Percentiles rank a stretch among this genome's conserved stretches.
Evolutionary conservation across 2,329 filamentous ascomycete species (phyloP).

Genomic region (Penicillium sp.): DNA sequence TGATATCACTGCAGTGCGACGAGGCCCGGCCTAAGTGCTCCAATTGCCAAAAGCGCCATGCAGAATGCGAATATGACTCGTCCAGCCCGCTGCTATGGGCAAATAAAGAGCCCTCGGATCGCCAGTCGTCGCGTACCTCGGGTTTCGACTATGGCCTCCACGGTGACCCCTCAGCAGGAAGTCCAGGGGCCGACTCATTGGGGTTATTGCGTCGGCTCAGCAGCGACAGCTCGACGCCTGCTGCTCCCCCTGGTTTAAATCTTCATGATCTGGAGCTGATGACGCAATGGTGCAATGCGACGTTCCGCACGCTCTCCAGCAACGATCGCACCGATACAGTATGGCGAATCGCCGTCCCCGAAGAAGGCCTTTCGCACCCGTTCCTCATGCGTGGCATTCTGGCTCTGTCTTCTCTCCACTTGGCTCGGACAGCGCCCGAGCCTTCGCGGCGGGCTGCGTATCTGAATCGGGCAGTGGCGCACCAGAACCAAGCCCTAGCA

Average conservation of each 20-base stretch:
- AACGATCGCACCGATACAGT: conserved; percentile 31
- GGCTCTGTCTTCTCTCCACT: conserved; percentile 34
- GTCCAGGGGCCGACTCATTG: conserved; percentile 20
- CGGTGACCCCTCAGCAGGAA: conserved; percentile 10
- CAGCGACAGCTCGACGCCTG: conserved; percentile 7
- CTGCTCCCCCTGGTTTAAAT: conserved; percentile 36
- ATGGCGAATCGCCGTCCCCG: conserved; percentile 32
- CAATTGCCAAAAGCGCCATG: conserved; percentile 32
- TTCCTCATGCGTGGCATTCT: conserved; percentile 40
- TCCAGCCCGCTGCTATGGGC: conserved; percentile 32
- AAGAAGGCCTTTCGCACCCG: conserved; percentile 33
- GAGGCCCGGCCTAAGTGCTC: conserved; percentile 31
- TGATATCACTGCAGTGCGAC: conserved; percentile 33
- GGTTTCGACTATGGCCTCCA: conserved; percentile 19
- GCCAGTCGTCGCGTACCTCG: conserved; percentile 16
- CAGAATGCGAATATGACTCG: conserved; percentile 34
- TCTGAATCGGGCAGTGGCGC: conserved; percentile 35
- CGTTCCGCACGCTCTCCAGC: conserved; percentile 30
- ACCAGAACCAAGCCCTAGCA: conserved; percentile 35
- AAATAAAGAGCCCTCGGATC: conserved; percentile 25
- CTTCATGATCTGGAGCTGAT: conserved; percentile 47
- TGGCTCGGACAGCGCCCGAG: conserved; percentile 31
- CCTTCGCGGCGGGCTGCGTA: conserved; percentile 25
- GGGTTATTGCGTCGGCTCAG: conserved; percentile 24
- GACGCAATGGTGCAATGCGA: conserved; percentile 39